A percentile compares a stretch with the other conserved stretches of the same genome.
Evolutionary conservation across 208 protist genomes (phyloP).

Genomic region (Wallacemonas rigidus): DNA sequence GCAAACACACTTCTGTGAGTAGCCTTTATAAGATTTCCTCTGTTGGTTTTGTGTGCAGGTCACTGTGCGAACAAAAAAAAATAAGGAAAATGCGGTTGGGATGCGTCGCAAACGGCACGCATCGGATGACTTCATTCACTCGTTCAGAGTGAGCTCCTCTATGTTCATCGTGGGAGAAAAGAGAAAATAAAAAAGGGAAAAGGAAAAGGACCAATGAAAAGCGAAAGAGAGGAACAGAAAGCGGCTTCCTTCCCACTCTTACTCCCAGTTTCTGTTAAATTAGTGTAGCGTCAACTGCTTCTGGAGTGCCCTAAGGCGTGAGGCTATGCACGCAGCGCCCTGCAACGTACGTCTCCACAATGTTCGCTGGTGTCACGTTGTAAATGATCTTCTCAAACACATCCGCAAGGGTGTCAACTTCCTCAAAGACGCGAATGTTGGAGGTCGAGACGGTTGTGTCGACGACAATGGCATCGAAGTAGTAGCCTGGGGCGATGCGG

Average conservation of each 20-base stretch:
- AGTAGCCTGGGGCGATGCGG: conserved; percentile 80
- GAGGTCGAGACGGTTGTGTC: conserved; percentile 54
- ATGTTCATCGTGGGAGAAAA: neutral
- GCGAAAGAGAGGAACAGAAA: no score
- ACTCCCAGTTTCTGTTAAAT: no score
- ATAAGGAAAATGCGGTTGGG: no score
- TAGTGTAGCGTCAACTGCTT: no score
- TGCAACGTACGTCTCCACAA: conserved; percentile 63
- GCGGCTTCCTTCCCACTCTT: no score
- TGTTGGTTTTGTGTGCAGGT: no score
- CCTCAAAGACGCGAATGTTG: conserved; percentile 62
- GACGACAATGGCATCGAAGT: conserved; percentile 89
- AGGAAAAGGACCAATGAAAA: neutral
- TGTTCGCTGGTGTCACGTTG: conserved; percentile 57
- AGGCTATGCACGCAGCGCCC: conserved; percentile 57
- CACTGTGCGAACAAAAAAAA: no score
- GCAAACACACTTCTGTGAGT: no score
- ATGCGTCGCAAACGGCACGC: no score
- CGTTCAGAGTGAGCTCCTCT: neutral
- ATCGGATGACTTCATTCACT: neutral
- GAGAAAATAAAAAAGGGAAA: neutral
- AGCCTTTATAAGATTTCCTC: no score
- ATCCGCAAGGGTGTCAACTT: conserved; percentile 54
- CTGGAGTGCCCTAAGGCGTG: neutral
- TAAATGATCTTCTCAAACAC: conserved; percentile 84